phyloP scores from a whole-genome alignment of 371 early-diverging fungal genomes.

The Apophysomyces elegans region DNA sequence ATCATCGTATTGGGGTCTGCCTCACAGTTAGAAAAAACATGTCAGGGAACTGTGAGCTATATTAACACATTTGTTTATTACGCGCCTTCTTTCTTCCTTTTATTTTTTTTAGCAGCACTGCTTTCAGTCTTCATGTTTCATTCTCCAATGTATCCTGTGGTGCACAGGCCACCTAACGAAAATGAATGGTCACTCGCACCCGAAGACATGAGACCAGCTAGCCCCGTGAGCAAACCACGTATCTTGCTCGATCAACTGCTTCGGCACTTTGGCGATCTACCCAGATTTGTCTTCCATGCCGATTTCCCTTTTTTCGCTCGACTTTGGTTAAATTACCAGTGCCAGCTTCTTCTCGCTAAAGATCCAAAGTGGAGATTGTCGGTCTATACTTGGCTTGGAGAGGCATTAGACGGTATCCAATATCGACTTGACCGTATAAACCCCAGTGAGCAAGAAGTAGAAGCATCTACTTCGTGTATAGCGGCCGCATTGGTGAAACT shows the following conservation, averaged over 20 bases:
- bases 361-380: conserved; percentile 12
- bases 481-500: conserved; percentile 27
- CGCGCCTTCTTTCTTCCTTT: conserved; percentile 1
- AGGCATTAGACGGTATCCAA: neutral
- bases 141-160: neutral
- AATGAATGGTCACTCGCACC: neutral
- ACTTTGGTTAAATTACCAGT: conserved; percentile 35
- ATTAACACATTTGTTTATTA: neutral
- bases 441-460: neutral
- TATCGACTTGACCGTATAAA: conserved; percentile 20
- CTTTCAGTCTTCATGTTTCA: neutral
- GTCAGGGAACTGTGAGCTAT: neutral
- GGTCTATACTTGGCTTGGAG: conserved; percentile 22
- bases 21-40: neutral
- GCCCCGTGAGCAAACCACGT: conserved; percentile 1
- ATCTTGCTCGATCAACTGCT: conserved; percentile 22
- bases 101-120: neutral
- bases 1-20: no score
- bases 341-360: conserved; percentile 22
- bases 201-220: neutral
- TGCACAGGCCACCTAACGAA: conserved; percentile 1
- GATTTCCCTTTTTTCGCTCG: conserved; percentile 28
- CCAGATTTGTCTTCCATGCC: conserved; percentile 28
- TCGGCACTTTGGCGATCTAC: conserved; percentile 32
- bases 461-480: conserved; percentile 18